Percentiles rank a stretch among this genome's conserved stretches.
These are phyloP conservation scores for Solanum hybrid DNA, from an alignment of 305 asterid genomes.

Conservation along the genomic window DNA sequence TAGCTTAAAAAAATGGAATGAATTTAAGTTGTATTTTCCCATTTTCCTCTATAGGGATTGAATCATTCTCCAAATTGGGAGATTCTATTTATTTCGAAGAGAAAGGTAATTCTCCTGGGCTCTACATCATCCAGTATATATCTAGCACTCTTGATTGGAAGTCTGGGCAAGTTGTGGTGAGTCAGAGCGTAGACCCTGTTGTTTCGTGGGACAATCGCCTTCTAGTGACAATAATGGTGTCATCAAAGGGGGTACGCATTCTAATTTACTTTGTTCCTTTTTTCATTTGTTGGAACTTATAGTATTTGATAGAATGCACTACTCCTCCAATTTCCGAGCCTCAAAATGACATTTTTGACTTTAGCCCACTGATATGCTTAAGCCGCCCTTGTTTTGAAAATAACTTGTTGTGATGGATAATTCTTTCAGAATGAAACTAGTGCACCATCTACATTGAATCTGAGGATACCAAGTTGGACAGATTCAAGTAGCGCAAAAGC, in stretches of 20 bases:
- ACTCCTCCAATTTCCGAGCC: background rate
- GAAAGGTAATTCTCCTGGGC: constrained; percentile 37
- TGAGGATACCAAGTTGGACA: constrained; percentile 63
- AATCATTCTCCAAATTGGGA: constrained; percentile 89
- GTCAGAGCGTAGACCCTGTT: constrained; percentile 39
- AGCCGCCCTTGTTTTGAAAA: background rate
- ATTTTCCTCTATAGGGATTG: constrained; percentile 37
- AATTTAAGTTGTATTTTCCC: background rate
- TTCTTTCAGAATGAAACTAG: constrained; percentile 21
- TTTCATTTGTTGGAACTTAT: background rate
- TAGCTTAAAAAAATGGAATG: background rate
- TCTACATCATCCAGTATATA: constrained; percentile 72
- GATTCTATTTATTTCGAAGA: constrained; percentile 91
- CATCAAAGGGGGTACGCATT: constrained; percentile 30
- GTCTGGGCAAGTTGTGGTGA: constrained; percentile 34
- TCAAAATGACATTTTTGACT: background rate
- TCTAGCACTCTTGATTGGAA: constrained; percentile 68
- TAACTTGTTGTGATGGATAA: background rate
- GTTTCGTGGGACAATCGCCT: constrained; percentile 57
- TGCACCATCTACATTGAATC: constrained; percentile 30
- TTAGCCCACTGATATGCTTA: background rate
- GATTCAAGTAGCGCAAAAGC: constrained; percentile 36
- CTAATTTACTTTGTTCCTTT: background rate
- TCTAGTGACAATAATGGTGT: constrained; percentile 27
- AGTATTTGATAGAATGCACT: background rate